phyloP scores from a whole-genome alignment of 75 land plant species.

The Pinus taeda region DNA sequence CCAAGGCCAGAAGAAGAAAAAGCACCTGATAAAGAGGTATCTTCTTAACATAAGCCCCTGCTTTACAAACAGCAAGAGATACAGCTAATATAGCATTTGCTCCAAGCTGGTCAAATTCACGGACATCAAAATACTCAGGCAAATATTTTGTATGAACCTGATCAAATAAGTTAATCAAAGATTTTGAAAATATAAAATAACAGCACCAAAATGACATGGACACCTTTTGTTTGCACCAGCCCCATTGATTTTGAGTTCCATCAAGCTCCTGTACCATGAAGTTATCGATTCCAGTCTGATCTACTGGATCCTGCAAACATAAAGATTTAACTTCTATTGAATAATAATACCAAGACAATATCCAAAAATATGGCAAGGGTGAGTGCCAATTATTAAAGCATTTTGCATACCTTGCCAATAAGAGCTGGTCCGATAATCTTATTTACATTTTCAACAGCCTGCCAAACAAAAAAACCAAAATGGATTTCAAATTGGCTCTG shows the following conservation, averaged over 20 bases:
- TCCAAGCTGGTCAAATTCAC: conserved; percentile 58
- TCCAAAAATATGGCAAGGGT: background rate
- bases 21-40: conserved; percentile 65
- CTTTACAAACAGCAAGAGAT: conserved; percentile 96
- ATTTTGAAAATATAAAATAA: background rate
- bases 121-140: too few species aligned
- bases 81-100: conserved; percentile 98
- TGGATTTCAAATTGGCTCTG: conserved; percentile 1
- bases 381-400: background rate
- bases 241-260: conserved; percentile 97
- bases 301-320: conserved; percentile 79
- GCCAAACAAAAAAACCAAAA: conserved; percentile 10
- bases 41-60: conserved; percentile 78
- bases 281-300: conserved; percentile 84
- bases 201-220: background rate
- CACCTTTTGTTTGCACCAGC: conserved; percentile 99
- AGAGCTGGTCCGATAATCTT: conserved; percentile 86
- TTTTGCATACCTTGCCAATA: conserved; percentile 78
- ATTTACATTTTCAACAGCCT: conserved; percentile 94
- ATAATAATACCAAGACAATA: background rate
- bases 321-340: background rate
- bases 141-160: background rate
- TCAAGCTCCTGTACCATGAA: conserved; percentile 96
- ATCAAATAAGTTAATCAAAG: background rate
- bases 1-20: too few species aligned